phyloP scores from a whole-genome alignment of 2,329 filamentous ascomycete genomes.

The Magnaporthiopsis incrustans region DNA sequence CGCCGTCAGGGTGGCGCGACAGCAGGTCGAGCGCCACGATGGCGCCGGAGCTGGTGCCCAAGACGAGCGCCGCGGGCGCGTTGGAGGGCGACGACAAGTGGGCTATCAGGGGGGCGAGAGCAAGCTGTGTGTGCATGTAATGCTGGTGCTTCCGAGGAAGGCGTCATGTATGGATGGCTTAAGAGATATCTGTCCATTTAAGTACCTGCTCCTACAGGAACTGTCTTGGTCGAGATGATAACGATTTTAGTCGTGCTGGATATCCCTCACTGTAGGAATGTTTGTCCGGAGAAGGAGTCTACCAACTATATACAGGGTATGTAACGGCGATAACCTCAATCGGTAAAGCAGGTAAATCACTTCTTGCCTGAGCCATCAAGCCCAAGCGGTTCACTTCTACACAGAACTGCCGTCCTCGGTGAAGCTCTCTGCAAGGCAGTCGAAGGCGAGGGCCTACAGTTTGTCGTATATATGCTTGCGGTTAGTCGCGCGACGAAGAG shows the following conservation, averaged over 20 bases:
- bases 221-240: neutral
- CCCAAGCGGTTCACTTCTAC: neutral
- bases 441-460: neutral
- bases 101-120: slow-evolving; percentile 14
- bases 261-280: neutral
- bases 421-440: neutral
- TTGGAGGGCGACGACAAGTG: slow-evolving; percentile 6
- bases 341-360: too few species aligned
- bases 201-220: neutral
- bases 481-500: neutral
- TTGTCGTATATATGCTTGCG: neutral
- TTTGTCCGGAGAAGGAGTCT: too few species aligned
- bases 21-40: slow-evolving; percentile 11
- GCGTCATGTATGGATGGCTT: too few species aligned
- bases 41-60: slow-evolving; percentile 14
- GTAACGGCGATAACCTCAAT: too few species aligned
- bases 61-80: slow-evolving; percentile 10
- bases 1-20: slow-evolving; percentile 9
- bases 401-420: neutral
- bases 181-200: neutral
- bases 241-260: neutral
- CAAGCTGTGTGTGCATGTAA: too few species aligned
- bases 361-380: too few species aligned
- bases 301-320: too few species aligned
- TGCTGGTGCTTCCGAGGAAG: neutral